Evolutionary conservation across 2,329 filamentous ascomycete genomes (phyloP).

Genomic region (Colletotrichum sp.): DNA sequence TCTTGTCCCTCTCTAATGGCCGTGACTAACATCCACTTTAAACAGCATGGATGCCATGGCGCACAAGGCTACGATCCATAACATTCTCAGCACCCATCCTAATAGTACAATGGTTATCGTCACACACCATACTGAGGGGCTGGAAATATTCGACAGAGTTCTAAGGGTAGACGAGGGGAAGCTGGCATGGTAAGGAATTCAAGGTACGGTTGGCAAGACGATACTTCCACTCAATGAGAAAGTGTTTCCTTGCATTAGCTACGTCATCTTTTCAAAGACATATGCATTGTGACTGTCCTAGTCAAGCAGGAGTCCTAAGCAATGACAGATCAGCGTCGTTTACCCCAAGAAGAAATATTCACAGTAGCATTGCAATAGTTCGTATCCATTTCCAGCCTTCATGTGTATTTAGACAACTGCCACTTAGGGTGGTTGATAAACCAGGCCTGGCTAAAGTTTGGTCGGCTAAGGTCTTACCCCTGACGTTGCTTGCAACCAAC

Average conservation of each 20-base stretch:
- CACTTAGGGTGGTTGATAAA: not conserved
- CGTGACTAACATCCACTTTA: not conserved
- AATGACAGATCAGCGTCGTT: not conserved
- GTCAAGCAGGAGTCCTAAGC: not conserved
- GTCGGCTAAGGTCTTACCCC: not conserved
- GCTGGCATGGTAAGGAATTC: not conserved
- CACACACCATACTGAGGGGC: not conserved
- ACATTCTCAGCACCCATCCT: not conserved
- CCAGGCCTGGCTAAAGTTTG: not conserved
- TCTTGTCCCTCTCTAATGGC: not conserved
- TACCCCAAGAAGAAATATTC: not conserved
- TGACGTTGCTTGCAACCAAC: not conserved
- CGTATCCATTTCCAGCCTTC: not conserved
- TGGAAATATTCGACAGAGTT: not conserved
- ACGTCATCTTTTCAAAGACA: not conserved
- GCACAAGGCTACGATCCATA: not conserved
- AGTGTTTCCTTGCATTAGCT: not conserved
- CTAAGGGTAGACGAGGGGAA: not conserved
- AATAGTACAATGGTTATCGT: not conserved
- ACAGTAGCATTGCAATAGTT: not conserved
- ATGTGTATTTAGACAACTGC: not conserved
- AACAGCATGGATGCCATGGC: not conserved
- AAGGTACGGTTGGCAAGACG: not conserved
- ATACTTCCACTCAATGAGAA: not conserved
- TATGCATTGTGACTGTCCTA: accelerated